phyloP scores from a whole-genome alignment of 345 rosid species.

The Streptanthus diversifolius region DNA sequence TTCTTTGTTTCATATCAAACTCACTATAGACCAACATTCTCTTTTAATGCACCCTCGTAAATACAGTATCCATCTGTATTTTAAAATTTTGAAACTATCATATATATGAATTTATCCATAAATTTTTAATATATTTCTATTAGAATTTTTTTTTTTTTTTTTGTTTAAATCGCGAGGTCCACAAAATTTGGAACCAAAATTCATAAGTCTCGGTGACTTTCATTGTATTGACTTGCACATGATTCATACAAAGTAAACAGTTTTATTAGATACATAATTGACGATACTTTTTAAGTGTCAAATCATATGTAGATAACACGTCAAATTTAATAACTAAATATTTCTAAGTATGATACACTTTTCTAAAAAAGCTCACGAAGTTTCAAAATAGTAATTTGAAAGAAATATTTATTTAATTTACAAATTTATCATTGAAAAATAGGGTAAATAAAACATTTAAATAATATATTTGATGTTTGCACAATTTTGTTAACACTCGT shows the following conservation, averaged over 20 bases:
- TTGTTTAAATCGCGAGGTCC: background rate
- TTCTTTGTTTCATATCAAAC: slow-evolving; percentile 17
- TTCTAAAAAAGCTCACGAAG: background rate
- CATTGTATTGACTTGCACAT: background rate
- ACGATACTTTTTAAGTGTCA: background rate
- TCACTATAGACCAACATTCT: slow-evolving; percentile 27
- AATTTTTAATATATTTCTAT: background rate
- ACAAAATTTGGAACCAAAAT: background rate
- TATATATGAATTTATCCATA: too few species aligned
- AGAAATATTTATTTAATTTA: background rate
- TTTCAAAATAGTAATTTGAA: background rate
- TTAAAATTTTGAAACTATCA: background rate
- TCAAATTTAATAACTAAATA: background rate
- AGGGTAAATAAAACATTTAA: too few species aligned
- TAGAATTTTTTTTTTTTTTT: background rate
- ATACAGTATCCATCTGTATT: background rate
- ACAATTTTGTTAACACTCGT: background rate
- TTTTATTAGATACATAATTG: background rate
- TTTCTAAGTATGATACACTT: background rate
- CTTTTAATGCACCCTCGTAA: slow-evolving; percentile 22
- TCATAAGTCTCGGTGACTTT: background rate
- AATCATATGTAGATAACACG: background rate
- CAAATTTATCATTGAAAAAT: background rate
- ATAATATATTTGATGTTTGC: background rate
- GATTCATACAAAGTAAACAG: background rate